phyloP scores from a whole-genome alignment of 202 grass and related monocot genomes.

The Setaria italica region DNA sequence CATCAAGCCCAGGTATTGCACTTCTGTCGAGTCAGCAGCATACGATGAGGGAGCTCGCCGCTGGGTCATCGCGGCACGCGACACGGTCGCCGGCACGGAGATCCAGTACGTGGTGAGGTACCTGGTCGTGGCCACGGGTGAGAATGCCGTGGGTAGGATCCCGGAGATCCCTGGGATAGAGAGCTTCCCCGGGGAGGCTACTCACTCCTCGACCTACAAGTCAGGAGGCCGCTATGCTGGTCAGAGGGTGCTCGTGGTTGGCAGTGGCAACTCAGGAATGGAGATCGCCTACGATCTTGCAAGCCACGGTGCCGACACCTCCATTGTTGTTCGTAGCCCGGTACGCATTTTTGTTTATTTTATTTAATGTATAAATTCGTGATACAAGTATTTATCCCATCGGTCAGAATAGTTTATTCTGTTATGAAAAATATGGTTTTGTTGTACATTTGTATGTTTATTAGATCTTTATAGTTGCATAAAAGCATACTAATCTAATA shows the following conservation, averaged over 20 bases:
- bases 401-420: too few species aligned
- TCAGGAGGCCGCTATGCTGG: slow-evolving; percentile 36
- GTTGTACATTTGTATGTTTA: background rate
- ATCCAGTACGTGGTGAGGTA: slow-evolving; percentile 22
- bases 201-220: slow-evolving; percentile 47
- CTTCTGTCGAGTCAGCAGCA: slow-evolving; percentile 38
- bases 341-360: slow-evolving; percentile 28
- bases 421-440: too few species aligned
- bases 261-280: slow-evolving; percentile 74
- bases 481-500: background rate
- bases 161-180: slow-evolving; percentile 39
- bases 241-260: slow-evolving; percentile 64
- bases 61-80: background rate
- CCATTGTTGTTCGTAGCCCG: slow-evolving; percentile 58
- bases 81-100: background rate
- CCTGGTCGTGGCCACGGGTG: slow-evolving; percentile 61
- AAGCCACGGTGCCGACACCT: slow-evolving; percentile 52
- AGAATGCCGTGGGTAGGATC: slow-evolving; percentile 49
- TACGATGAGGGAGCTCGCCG: slow-evolving; percentile 27
- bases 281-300: slow-evolving; percentile 70
- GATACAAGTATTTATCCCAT: background rate
- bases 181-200: slow-evolving; percentile 37
- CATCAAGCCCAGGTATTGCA: slow-evolving; percentile 46
- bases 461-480: background rate
- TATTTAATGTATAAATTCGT: background rate